Conservation (phyloP, 2,329 filamentous ascomycete species). For the Monilinia fructigena region DNA sequence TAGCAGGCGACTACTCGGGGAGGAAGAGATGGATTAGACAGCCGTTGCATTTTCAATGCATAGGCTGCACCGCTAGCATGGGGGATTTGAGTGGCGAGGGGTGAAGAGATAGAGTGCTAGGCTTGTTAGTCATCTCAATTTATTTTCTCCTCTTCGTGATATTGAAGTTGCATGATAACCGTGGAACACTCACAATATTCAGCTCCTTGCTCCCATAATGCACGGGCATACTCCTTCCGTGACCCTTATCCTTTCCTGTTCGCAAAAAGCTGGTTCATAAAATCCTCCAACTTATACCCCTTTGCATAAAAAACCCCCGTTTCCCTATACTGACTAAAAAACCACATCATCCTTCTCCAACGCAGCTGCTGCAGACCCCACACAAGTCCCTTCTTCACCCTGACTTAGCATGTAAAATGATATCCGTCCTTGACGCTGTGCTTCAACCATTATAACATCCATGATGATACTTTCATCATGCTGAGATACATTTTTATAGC, state of each 20-base stretch:
- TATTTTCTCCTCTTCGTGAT: too few relatives aligned
- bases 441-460: constrained; percentile 98
- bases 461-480: constrained; percentile 73
- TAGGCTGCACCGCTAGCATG: constrained; percentile 87
- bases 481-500: constrained; percentile 47
- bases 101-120: constrained; percentile 77
- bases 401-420: constrained; percentile 81
- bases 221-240: constrained; percentile 93
- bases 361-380: constrained; percentile 84
- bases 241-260: constrained; percentile 78
- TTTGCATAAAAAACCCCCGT: constrained; percentile 87
- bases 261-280: constrained; percentile 94
- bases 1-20: constrained; percentile 75
- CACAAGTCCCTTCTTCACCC: constrained; percentile 73
- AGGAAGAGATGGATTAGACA: constrained; percentile 66
- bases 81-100: constrained; percentile 84
- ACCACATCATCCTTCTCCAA: constrained; percentile 82
- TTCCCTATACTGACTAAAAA: constrained; percentile 94
- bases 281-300: constrained; percentile 81
- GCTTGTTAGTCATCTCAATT: not conserved
- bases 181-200: constrained; percentile 65
- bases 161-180: not conserved
- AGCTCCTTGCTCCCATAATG: constrained; percentile 86
- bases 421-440: constrained; percentile 69
- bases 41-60: constrained; percentile 76